Percentiles rank a stretch among this genome's conserved stretches.
Conservation (phyloP, 202 grass and related monocot species). For the Carex sylvatica region DNA sequence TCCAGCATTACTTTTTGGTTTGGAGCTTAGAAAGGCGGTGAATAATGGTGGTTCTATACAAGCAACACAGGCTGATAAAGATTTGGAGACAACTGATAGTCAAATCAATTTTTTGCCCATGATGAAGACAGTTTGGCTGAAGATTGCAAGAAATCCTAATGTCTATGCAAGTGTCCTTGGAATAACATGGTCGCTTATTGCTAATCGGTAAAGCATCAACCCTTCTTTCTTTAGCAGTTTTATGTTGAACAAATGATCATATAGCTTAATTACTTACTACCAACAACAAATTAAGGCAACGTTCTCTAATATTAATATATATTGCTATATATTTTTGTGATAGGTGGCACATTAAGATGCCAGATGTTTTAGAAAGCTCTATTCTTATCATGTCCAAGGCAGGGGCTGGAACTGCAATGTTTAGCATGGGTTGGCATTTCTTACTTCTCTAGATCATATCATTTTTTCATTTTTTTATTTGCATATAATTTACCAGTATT, state of each 20-base stretch:
- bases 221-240: not conserved
- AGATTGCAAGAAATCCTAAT: conserved; percentile 67
- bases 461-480: not conserved
- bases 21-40: conserved; percentile 54
- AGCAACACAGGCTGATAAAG: not conserved
- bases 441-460: not conserved
- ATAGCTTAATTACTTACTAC: not conserved
- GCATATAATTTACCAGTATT: not conserved
- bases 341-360: conserved; percentile 66
- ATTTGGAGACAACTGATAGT: conserved; percentile 12
- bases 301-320: not conserved
- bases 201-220: conserved; percentile 35
- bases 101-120: conserved; percentile 20
- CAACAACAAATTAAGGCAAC: not conserved
- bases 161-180: conserved; percentile 65
- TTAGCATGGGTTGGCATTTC: conserved; percentile 55
- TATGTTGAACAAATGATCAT: not conserved
- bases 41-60: not conserved
- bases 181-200: conserved; percentile 51
- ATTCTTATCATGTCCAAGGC: conserved; percentile 68
- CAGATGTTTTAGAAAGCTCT: conserved; percentile 46
- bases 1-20: conserved; percentile 38
- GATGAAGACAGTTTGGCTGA: conserved; percentile 47
- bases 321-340: not conserved
- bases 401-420: conserved; percentile 68